These are phyloP conservation scores for Populus hybrid DNA, from an alignment of 441 rosid species.

Conservation along the genomic window DNA sequence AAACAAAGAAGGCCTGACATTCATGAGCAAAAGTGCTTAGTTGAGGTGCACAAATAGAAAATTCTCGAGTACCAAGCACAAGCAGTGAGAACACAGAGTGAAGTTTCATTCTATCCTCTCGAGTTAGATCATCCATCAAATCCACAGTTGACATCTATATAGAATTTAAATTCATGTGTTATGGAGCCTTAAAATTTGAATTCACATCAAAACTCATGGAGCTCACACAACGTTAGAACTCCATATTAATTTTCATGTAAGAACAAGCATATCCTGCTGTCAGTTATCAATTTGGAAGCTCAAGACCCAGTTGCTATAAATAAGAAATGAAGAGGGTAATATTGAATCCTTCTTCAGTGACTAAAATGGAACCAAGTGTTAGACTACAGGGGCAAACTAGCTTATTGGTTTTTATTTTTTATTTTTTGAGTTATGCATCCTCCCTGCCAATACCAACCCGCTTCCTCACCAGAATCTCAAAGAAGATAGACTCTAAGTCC, in stretches of 20 bases:
- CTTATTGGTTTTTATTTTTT: no score
- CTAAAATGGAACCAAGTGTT: not conserved
- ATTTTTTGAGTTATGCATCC: not conserved
- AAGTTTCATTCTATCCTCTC: not conserved
- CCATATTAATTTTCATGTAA: not conserved
- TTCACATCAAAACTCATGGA: not conserved
- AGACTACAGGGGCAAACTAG: not conserved
- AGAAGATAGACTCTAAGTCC: not conserved
- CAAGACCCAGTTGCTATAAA: not conserved
- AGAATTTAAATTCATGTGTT: not conserved
- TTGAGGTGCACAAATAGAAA: not conserved
- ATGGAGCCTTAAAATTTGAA: not conserved
- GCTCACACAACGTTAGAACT: not conserved
- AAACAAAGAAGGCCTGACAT: not conserved
- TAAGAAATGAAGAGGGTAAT: not conserved
- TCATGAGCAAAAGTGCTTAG: not conserved
- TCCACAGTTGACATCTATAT: not conserved
- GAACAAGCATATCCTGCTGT: not conserved
- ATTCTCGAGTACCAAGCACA: not conserved
- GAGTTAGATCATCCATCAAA: not conserved
- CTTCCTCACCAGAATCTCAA: not conserved
- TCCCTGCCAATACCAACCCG: not conserved
- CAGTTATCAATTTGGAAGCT: not conserved
- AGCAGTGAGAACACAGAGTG: not conserved
- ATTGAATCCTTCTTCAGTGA: not conserved